Evolutionary conservation across 306 rosid species (phyloP).

Genomic region (Acmispon strigosus): DNA sequence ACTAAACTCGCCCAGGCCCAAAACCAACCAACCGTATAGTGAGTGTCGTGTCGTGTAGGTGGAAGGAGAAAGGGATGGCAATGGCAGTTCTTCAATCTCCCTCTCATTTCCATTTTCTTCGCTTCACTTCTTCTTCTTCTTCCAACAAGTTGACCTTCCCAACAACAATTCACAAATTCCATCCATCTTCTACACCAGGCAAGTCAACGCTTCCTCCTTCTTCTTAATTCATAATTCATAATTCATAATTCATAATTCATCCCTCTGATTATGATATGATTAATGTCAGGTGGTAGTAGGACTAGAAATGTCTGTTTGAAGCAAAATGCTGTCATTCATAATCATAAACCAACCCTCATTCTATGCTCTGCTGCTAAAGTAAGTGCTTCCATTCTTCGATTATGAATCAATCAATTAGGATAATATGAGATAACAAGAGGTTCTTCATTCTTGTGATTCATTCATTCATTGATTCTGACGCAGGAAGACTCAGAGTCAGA

Average conservation of each 20-base stretch:
- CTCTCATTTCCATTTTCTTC: background rate
- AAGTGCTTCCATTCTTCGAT: background rate
- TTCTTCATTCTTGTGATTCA: too few relatives aligned
- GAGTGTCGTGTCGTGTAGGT: too few relatives aligned
- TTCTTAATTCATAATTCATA: too few relatives aligned
- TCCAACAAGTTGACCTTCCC: background rate
- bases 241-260: background rate
- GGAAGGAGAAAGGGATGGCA: too few relatives aligned
- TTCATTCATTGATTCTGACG: too few relatives aligned
- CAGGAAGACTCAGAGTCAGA: conserved; percentile 7
- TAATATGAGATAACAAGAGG: background rate
- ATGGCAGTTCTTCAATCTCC: background rate
- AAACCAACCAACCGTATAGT: too few relatives aligned
- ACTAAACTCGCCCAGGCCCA: background rate
- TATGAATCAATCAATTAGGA: background rate
- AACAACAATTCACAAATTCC: background rate
- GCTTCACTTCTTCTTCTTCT: background rate
- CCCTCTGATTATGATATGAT: background rate
- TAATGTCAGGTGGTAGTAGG: background rate
- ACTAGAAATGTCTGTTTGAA: background rate
- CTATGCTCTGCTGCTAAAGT: conserved; percentile 10
- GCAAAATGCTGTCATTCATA: background rate
- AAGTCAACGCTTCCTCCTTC: background rate
- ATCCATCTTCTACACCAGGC: background rate
- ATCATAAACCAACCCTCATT: background rate